Base-by-base conservation (phyloP, 2,329 filamentous ascomycete genomes). In the Fusarium sp. region DNA sequence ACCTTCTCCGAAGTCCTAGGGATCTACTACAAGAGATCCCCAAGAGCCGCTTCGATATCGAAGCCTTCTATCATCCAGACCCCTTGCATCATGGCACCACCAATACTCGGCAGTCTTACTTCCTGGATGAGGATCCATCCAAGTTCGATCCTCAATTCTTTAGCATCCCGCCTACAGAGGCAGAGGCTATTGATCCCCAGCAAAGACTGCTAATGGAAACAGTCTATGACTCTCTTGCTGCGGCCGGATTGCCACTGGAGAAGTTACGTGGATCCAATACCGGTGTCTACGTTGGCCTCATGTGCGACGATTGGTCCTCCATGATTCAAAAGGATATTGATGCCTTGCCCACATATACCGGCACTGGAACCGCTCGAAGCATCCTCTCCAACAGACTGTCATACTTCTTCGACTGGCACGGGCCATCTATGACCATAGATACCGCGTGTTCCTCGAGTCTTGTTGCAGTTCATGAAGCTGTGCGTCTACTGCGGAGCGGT, bases 361-460 rank as follows among this genome's bases (percentile, higher is more conserved):
- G 27, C 4, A 43, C 39, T 3, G 49, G 49, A 3, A 52, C 23
- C 7, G 39, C 49, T 9, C 20, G 39, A n/a, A 35, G 39, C 18
- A 52, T 52, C 9, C 10, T 43, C 15, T 43, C 49, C n/a, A 52
- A 52, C 25, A 15, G 49, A 10, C 10, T 52, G 6, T 52, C 49
- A 5, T 52, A 43, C 6, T 52, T 52, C 11, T 52, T 52, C 10
- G 49, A 52, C 21, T 52, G 49, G 49, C 49, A 52, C 9, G 49
- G 49, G 3, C 39, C 49, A 5, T 52, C 39, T 5, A 52, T 52
- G 39, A 52, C 49, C 14, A 35, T 52, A 7, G 49, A 52, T 17
- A 52, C 49, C 2, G 49, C 49, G 2, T 52, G 49, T 9, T 52
- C 49, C 6, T 52, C 49, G 10, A 43, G 39, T 11, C 18, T 52